Evolutionary conservation across 345 rosid species (phyloP).

Genomic region (Sonneratia caseolaris): DNA sequence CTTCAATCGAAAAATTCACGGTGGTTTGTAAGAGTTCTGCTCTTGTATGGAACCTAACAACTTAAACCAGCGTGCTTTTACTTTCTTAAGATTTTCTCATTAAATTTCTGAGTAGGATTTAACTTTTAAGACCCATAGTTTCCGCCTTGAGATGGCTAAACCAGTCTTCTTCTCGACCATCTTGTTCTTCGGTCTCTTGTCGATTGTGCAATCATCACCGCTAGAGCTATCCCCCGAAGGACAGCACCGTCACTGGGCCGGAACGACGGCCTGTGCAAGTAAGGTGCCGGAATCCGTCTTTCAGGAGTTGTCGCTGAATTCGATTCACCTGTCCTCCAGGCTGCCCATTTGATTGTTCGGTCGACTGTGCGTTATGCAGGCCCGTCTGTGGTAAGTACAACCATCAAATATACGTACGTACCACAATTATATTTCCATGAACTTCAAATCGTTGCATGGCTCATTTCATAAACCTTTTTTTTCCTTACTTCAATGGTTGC

Average conservation of each 20-base stretch:
- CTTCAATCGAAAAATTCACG: no score
- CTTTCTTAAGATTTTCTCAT: no score
- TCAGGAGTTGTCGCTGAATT: not conserved
- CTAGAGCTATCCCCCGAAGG: not conserved
- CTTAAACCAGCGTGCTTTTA: no score
- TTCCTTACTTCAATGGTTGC: constrained; percentile 41
- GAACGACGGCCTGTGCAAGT: not conserved
- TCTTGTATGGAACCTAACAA: no score
- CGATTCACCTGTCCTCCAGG: not conserved
- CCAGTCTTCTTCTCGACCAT: not conserved
- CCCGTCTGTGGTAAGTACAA: constrained; percentile 9
- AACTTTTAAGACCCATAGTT: no score
- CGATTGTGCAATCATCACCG: not conserved
- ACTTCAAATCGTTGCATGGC: not conserved
- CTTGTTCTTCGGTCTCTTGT: not conserved
- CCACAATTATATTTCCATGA: not conserved
- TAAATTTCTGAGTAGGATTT: no score
- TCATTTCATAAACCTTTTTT: constrained; percentile 7
- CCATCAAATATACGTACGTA: no score
- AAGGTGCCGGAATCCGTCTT: not conserved
- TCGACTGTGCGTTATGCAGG: not conserved
- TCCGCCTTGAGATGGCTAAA: not conserved
- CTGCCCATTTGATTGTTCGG: constrained; percentile 1
- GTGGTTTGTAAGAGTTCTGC: no score
- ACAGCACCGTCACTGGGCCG: no score